Evolutionary conservation across 495 filamentous ascomycete species (phyloP), one percentile per base, ranked within the genome.

Genomic region (Hypoxylon intermedium): DNA sequence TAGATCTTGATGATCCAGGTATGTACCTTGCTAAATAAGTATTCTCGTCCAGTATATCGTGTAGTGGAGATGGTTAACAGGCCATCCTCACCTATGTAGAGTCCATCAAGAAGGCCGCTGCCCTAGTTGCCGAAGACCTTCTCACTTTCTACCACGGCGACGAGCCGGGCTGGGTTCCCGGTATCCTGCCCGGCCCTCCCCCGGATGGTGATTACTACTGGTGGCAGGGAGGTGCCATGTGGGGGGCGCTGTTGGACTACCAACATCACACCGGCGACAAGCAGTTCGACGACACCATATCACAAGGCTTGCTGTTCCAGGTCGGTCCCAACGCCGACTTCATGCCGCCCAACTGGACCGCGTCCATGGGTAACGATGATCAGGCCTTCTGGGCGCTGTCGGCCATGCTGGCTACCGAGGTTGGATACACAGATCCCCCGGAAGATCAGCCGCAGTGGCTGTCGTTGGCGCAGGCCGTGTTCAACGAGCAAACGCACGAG

Each of bases 341-440:
- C 68, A 79, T 87, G 74, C 81, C 84, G 0, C 55, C 70, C 6
- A 86, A 88, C 60, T 82, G 80, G 65, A 82, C 77, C 3, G 77
- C 77, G 30, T 75, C 77, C 15, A 77, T 81, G 78, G 87, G 89
- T 54, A 91, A 91, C 67, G 88, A 91, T 53, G 88, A 91, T 57
- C 88, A 91, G 64, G 75, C 72, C n/a, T 90, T 91, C 67, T 91
- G 88, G 89, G 88, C 72, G 5, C 80, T 89, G 48, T 78, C 86
- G 11, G 86, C 82, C 6, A 85, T 91, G 78, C 75, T 83, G 3
- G 88, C 88, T 2, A 87, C 89, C 2, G 88, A 91, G 64, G 74
- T 81, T 6, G 87, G 85, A 47, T 91, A 85, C 54, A 86, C 83
- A 0, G 74, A 85, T 51, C 82, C 83, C 1, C 76, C 79, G 15